phyloP scores from a whole-genome alignment of 306 rosid species.

The Cucurbita moschata region DNA sequence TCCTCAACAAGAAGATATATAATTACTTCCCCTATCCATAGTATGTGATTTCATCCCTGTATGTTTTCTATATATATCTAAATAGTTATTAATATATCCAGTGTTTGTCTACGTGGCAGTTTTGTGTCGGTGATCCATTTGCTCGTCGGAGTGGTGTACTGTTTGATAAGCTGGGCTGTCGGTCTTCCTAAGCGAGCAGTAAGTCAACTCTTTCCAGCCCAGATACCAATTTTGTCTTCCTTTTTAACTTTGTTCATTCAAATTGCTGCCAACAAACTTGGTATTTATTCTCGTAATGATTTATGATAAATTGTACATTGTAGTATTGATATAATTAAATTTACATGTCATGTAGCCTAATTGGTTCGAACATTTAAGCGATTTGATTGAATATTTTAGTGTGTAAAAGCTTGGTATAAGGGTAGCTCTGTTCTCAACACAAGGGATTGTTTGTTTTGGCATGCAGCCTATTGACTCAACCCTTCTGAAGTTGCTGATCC shows the following conservation, averaged over 20 bases:
- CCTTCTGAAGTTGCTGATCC: slow-evolving; percentile 30
- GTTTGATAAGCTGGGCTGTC: slow-evolving; percentile 40
- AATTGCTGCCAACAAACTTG: no score
- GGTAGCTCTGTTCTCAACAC: not conserved
- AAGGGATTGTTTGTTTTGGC: not conserved
- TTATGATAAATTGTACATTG: not conserved
- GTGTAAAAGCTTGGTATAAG: not conserved
- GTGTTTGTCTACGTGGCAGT: slow-evolving; percentile 17
- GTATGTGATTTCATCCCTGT: slow-evolving; percentile 11
- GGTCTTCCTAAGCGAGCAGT: slow-evolving; percentile 56
- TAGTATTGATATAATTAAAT: not conserved
- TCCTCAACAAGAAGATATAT: slow-evolving; percentile 39
- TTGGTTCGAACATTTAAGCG: no score
- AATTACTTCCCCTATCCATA: slow-evolving; percentile 46
- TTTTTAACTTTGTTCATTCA: not conserved
- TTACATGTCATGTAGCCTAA: no score
- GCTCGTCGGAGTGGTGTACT: slow-evolving; percentile 33
- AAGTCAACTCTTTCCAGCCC: slow-evolving; percentile 9
- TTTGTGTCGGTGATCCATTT: slow-evolving; percentile 45
- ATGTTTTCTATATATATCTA: not conserved
- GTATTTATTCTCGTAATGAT: no score
- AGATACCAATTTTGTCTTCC: not conserved
- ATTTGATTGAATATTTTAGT: no score
- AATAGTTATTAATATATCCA: not conserved
- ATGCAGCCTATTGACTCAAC: slow-evolving; percentile 33